Evolutionary conservation across 352 stramenopile species (phyloP).

Genomic region (Phytophthora palmivora): DNA sequence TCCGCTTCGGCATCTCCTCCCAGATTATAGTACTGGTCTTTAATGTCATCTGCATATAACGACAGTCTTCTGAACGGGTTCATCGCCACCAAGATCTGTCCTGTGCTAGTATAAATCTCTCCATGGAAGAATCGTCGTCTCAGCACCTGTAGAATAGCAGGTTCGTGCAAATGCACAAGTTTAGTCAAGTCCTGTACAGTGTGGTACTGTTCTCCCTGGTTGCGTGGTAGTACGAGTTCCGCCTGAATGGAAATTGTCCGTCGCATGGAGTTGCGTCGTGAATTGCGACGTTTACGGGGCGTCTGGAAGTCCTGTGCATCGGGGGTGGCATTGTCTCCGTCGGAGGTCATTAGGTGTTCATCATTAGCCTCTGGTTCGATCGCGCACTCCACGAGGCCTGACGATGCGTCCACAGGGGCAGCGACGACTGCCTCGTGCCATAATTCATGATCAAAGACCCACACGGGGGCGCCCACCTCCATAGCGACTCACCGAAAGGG

Average conservation of each 20-base stretch:
- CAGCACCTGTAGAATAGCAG: constrained; percentile 91
- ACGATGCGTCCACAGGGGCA: constrained; percentile 42
- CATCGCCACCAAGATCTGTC: constrained; percentile 85
- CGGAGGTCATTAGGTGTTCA: constrained; percentile 39
- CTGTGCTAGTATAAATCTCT: constrained; percentile 91
- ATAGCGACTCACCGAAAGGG: constrained; percentile 37
- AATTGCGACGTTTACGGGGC: constrained; percentile 54
- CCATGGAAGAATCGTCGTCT: constrained; percentile 82
- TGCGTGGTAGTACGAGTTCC: constrained; percentile 63
- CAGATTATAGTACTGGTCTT: constrained; percentile 73
- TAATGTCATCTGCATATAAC: constrained; percentile 74
- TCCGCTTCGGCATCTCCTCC: constrained; percentile 62
- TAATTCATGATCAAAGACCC: constrained; percentile 73
- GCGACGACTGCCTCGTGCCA: constrained; percentile 79
- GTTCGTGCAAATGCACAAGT: constrained; percentile 91
- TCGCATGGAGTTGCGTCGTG: constrained; percentile 52
- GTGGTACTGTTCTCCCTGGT: constrained; percentile 68
- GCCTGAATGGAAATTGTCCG: constrained; percentile 42
- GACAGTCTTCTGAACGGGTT: constrained; percentile 83
- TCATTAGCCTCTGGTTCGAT: constrained; percentile 55
- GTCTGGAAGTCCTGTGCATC: constrained; percentile 51
- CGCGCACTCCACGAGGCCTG: constrained; percentile 58
- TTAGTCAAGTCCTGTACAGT: constrained; percentile 90
- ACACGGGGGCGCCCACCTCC: constrained; percentile 78
- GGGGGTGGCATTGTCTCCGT: constrained; percentile 29